Conservation (phyloP, 768 basidiomycete species). For the Melanogaster broomeanus region DNA sequence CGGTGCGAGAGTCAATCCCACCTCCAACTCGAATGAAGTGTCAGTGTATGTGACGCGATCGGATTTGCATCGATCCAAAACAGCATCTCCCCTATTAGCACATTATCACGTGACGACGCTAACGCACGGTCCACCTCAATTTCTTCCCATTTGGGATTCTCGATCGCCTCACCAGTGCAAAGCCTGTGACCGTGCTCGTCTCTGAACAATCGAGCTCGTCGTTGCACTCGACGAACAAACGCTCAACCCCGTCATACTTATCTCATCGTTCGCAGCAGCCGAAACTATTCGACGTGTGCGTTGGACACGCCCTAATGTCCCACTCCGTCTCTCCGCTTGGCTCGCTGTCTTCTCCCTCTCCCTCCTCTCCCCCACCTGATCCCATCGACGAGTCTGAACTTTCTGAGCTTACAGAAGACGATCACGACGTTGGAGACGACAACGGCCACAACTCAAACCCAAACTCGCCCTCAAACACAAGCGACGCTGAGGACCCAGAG, state of each 20-base stretch:
- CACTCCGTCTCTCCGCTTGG: constrained; percentile 43
- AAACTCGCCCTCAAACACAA: background rate
- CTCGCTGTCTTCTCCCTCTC: constrained; percentile 71
- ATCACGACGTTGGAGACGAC: constrained; percentile 52
- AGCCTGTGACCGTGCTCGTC: constrained; percentile 6
- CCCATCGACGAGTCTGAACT: constrained; percentile 66
- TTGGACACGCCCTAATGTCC: constrained; percentile 15
- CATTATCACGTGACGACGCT: constrained; percentile 13
- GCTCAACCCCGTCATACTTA: background rate
- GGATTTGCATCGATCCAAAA: background rate
- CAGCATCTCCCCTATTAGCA: constrained; percentile 6
- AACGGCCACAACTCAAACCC: constrained; percentile 19
- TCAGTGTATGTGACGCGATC: background rate
- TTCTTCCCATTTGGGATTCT: constrained; percentile 17
- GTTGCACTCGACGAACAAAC: background rate
- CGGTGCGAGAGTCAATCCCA: too few species aligned
- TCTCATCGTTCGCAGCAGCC: background rate
- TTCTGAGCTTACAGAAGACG: constrained; percentile 83
- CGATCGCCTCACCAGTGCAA: constrained; percentile 14
- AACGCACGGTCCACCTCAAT: constrained; percentile 22
- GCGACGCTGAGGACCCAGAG: constrained; percentile 13
- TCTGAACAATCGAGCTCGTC: constrained; percentile 4
- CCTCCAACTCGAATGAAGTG: background rate
- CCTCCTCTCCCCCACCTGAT: constrained; percentile 52
- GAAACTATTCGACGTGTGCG: background rate